phyloP scores from a whole-genome alignment of 2,329 filamentous ascomycete genomes.

The Pseudodiploospora longispora region DNA sequence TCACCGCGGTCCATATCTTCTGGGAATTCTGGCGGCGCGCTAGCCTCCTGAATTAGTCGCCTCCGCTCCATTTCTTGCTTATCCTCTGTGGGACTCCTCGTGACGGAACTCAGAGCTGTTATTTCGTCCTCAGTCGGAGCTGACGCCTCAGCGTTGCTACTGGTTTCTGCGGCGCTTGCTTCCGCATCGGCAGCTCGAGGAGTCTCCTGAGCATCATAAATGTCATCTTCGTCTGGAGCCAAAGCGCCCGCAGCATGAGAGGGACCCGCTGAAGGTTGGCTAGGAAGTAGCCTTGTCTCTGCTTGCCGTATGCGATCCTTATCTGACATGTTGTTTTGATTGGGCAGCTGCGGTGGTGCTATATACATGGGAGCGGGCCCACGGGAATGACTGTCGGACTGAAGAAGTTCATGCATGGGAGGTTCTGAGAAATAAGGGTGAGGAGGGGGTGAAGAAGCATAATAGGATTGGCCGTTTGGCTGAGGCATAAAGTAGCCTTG shows the following conservation, averaged over 20 bases:
- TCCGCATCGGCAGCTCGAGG: constrained; percentile 16
- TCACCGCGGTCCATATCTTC: constrained; percentile 38
- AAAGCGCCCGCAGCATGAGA: constrained; percentile 18
- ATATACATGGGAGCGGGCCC: constrained; percentile 39
- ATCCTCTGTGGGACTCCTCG: constrained; percentile 45
- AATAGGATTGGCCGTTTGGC: constrained; percentile 27
- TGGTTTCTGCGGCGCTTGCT: constrained; percentile 9
- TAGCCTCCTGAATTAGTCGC: constrained; percentile 55
- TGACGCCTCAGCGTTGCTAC: constrained; percentile 24
- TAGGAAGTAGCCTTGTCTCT: constrained; percentile 73
- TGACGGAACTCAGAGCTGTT: constrained; percentile 6
- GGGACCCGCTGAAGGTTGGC: constrained; percentile 46
- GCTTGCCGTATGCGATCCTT: constrained; percentile 73
- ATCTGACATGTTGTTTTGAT: constrained; percentile 61
- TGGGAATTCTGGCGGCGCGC: constrained; percentile 52
- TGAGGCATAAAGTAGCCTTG: constrained; percentile 19
- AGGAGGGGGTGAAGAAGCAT: constrained; percentile 9
- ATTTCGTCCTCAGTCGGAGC: constrained; percentile 41
- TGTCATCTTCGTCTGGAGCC: constrained; percentile 36
- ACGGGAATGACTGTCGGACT: constrained; percentile 3
- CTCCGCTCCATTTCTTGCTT: constrained; percentile 69
- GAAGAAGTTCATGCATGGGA: not conserved
- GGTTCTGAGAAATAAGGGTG: constrained; percentile 6
- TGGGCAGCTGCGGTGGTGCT: constrained; percentile 48
- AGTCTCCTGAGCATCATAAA: constrained; percentile 40